Percentiles rank a stretch among this genome's conserved stretches.
These are phyloP conservation scores for Dalechampia spathulata DNA, from an alignment of 441 rosid species.

Conservation along the genomic window DNA sequence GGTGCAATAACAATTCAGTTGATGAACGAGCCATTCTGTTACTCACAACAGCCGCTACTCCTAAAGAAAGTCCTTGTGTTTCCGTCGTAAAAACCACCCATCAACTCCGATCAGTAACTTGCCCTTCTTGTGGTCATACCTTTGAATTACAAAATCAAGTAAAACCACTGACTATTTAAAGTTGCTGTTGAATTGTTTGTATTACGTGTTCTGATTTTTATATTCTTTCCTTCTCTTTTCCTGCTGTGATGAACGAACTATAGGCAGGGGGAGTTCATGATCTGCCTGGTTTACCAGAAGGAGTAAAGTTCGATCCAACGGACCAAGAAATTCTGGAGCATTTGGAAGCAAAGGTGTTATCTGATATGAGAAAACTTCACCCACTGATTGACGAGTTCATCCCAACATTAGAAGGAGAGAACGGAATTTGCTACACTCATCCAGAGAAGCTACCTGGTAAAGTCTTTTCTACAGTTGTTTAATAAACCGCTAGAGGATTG, in stretches of 20 bases:
- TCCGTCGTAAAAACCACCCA: conserved; percentile 4
- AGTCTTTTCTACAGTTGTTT: no score
- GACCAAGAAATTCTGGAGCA: conserved; percentile 89
- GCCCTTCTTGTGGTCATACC: conserved; percentile 85
- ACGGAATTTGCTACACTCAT: conserved; percentile 95
- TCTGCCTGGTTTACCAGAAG: conserved; percentile 88
- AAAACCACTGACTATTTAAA: not conserved
- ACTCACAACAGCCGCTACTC: conserved; percentile 17
- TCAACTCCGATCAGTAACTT: conserved; percentile 25
- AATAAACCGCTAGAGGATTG: no score
- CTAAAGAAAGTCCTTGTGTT: conserved; percentile 10
- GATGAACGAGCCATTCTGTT: conserved; percentile 30
- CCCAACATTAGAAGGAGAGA: conserved; percentile 76
- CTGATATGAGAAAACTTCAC: conserved; percentile 54
- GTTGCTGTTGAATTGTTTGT: not conserved
- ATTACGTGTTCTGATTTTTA: not conserved
- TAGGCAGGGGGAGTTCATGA: conserved; percentile 33
- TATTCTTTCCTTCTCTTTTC: no score
- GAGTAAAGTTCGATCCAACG: conserved; percentile 91
- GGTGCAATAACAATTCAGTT: conserved; percentile 47
- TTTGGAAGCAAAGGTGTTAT: conserved; percentile 66
- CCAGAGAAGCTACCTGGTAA: conserved; percentile 93
- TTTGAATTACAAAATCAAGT: conserved; percentile 61
- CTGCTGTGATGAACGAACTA: not conserved
- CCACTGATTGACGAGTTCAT: conserved; percentile 89